Percentiles rank a stretch among this genome's conserved stretches.
Evolutionary conservation across 352 stramenopile species (phyloP).

Genomic region (Phytopythium chamaehyphon): DNA sequence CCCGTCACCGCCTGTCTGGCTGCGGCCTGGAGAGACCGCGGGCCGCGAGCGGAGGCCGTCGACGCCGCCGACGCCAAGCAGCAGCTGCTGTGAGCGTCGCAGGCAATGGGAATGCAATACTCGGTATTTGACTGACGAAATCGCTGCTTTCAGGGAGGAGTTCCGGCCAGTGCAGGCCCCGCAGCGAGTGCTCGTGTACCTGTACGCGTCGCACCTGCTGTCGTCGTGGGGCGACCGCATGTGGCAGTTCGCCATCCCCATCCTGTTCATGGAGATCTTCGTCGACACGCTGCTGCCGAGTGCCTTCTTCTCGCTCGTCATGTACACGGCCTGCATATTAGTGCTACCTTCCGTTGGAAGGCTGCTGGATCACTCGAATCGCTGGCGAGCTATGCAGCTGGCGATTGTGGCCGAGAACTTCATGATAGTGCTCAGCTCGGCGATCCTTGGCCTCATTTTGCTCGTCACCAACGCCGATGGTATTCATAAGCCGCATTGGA

Average conservation of each 20-base stretch:
- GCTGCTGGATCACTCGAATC: conserved; percentile 58
- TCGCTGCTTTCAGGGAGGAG: background rate
- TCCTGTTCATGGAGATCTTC: conserved; percentile 87
- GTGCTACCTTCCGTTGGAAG: conserved; percentile 61
- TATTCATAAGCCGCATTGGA: conserved; percentile 55
- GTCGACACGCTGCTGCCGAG: conserved; percentile 76
- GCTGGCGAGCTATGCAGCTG: conserved; percentile 60
- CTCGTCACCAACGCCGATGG: conserved; percentile 48
- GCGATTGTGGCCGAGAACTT: conserved; percentile 74
- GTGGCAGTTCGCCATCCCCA: conserved; percentile 78
- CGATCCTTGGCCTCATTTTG: conserved; percentile 52
- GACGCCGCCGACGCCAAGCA: conserved; percentile 15
- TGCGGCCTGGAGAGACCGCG: conserved; percentile 30
- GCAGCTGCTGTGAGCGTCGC: conserved; percentile 33
- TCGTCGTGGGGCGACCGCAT: conserved; percentile 72
- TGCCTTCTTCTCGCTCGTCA: conserved; percentile 63
- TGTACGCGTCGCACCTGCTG: conserved; percentile 73
- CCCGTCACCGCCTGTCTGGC: conserved; percentile 32
- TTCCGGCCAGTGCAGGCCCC: conserved; percentile 9
- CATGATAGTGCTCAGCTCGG: conserved; percentile 61
- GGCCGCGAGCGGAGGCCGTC: conserved; percentile 6
- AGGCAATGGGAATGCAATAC: background rate
- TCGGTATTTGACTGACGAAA: background rate
- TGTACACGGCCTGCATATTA: conserved; percentile 71
- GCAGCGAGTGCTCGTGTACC: conserved; percentile 49